A percentile compares a stretch with the other conserved stretches of the same genome.
Evolutionary conservation across 2,329 filamentous ascomycete genomes (phyloP).

Genomic region (Nannizzia gypsea): DNA sequence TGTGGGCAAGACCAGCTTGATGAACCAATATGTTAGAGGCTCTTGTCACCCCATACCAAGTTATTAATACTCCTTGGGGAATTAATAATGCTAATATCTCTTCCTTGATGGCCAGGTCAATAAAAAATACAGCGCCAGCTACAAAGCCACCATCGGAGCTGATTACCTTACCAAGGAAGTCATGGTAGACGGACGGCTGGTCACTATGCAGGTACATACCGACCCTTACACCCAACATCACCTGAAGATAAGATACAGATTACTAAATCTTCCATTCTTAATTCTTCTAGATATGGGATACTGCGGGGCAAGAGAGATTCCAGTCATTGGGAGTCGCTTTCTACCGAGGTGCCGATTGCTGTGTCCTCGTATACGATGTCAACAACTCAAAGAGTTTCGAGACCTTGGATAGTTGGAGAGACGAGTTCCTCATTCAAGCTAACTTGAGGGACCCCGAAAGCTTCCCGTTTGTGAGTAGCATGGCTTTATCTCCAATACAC

Average conservation of each 20-base stretch:
- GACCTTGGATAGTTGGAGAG: conserved; percentile 93
- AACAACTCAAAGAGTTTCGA: conserved; percentile 99
- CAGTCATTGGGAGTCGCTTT: conserved; percentile 99
- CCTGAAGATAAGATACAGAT: not conserved
- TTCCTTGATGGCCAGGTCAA: conserved; percentile 59
- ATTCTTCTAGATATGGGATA: conserved; percentile 82
- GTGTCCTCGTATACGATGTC: conserved; percentile 97
- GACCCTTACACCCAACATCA: not conserved
- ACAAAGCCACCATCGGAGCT: conserved; percentile 98
- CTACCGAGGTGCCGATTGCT: conserved; percentile 98
- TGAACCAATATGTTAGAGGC: conserved; percentile 97
- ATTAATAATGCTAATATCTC: not conserved
- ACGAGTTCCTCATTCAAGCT: conserved; percentile 96
- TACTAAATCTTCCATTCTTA: not conserved
- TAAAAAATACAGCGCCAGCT: conserved; percentile 99
- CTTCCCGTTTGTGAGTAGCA: conserved; percentile 75
- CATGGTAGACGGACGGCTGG: conserved; percentile 87
- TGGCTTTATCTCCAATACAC: not conserved
- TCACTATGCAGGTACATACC: conserved; percentile 80
- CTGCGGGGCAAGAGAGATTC: conserved; percentile 95
- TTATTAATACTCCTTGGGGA: not conserved
- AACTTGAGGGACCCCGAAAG: conserved; percentile 92
- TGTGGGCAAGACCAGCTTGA: conserved; percentile 98
- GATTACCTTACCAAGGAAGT: conserved; percentile 98
- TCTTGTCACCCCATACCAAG: not conserved